Percentiles rank a stretch among this genome's conserved stretches.
phyloP scores from a whole-genome alignment of 2,329 filamentous ascomycete genomes.

The Fusarium tricinctum region DNA sequence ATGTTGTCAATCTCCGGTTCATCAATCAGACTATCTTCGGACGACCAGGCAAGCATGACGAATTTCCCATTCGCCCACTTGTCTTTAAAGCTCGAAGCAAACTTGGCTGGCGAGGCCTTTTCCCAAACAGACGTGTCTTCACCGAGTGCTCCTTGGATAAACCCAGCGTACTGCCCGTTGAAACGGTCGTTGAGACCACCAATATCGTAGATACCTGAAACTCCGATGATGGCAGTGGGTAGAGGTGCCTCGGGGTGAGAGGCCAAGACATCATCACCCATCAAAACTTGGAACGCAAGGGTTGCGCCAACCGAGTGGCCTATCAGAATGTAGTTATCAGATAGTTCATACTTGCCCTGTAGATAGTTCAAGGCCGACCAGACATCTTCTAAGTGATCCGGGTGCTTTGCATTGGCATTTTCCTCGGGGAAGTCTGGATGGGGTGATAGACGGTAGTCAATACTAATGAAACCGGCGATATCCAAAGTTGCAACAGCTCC shows the following conservation, averaged over 20 bases:
- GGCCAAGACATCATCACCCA: conserved; percentile 56
- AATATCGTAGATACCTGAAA: conserved; percentile 78
- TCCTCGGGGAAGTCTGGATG: conserved; percentile 61
- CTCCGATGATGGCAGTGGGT: conserved; percentile 69
- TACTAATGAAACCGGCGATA: conserved; percentile 73
- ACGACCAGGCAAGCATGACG: conserved; percentile 61
- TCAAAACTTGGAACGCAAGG: conserved; percentile 72
- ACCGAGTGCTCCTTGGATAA: conserved; percentile 74
- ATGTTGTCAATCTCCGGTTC: conserved; percentile 71
- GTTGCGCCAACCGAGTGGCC: conserved; percentile 76
- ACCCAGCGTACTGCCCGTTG: conserved; percentile 65
- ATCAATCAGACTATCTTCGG: conserved; percentile 66
- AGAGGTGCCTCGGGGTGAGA: conserved; percentile 51
- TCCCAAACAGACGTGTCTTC: conserved; percentile 64
- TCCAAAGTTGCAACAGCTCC: conserved; percentile 47
- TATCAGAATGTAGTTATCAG: conserved; percentile 67
- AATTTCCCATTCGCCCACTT: conserved; percentile 55
- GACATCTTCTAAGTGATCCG: conserved; percentile 72
- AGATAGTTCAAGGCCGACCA: conserved; percentile 65
- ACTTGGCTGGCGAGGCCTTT: conserved; percentile 66
- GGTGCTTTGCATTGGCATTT: conserved; percentile 63
- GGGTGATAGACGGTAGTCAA: conserved; percentile 73
- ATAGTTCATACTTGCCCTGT: conserved; percentile 61
- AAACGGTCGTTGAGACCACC: conserved; percentile 64
- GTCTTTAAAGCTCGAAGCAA: conserved; percentile 58